A percentile compares a stretch with the other conserved stretches of the same genome.
Evolutionary conservation across 1,284 basidiomycete species (phyloP).

Genomic region (Ustilago trichophora): DNA sequence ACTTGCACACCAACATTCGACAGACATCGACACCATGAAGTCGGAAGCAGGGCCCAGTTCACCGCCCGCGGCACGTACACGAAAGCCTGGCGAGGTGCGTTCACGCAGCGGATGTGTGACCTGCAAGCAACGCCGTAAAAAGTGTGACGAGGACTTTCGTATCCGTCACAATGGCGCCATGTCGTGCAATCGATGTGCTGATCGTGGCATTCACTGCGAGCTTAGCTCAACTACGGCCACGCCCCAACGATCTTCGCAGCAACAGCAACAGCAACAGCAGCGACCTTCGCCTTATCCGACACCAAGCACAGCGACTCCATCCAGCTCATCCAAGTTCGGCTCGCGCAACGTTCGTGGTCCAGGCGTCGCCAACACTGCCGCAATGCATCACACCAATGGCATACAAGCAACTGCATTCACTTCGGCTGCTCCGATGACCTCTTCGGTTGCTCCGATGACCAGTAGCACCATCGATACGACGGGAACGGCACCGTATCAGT

Average conservation of each 20-base stretch:
- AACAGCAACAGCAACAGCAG: too few relatives aligned
- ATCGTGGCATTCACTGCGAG: constrained; percentile 44
- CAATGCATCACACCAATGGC: constrained; percentile 3
- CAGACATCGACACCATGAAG: too few relatives aligned
- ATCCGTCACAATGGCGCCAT: constrained; percentile 33
- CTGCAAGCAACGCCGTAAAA: constrained; percentile 52
- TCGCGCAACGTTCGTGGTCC: constrained; percentile 13
- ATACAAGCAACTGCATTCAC: neutral
- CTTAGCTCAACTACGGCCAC: constrained; percentile 16
- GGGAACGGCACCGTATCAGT: neutral
- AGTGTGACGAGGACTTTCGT: constrained; percentile 52
- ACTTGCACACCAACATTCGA: too few relatives aligned
- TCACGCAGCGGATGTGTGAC: constrained; percentile 49
- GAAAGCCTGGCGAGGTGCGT: constrained; percentile 45
- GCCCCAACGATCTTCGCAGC: constrained; percentile 13
- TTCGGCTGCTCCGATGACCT: constrained; percentile 4
- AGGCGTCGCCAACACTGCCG: constrained; percentile 1
- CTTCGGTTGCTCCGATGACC: neutral
- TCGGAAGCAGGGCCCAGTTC: constrained; percentile 14
- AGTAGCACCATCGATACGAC: neutral
- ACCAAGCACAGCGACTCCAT: neutral
- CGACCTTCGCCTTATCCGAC: too few relatives aligned
- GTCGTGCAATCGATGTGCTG: constrained; percentile 44
- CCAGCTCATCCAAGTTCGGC: constrained; percentile 6
- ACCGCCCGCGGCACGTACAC: constrained; percentile 23